These are phyloP conservation scores for Fraxinus excelsior DNA, from an alignment of 257 asterid species.

Conservation along the genomic window DNA sequence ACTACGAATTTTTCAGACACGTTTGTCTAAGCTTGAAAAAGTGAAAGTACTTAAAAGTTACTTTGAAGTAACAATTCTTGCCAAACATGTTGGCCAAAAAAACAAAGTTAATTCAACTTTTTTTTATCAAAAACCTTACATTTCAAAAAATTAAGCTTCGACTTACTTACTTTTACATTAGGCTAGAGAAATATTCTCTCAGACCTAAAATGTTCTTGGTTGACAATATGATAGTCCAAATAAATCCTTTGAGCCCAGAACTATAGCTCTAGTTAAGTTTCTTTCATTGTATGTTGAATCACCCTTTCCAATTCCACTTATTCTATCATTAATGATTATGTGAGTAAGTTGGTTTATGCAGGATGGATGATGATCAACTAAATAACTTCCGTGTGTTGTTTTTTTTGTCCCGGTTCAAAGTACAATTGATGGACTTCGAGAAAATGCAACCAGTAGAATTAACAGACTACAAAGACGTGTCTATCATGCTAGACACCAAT, in stretches of 20 bases:
- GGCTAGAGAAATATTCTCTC: neutral
- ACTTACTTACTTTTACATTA: too few relatives aligned
- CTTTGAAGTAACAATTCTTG: too few relatives aligned
- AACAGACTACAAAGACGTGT: slow-evolving; percentile 78
- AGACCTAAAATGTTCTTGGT: neutral
- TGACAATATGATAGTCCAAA: neutral
- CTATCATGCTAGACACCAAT: slow-evolving; percentile 72
- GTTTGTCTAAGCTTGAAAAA: too few relatives aligned
- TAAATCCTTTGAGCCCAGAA: neutral
- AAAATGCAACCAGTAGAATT: slow-evolving; percentile 75
- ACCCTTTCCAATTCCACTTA: neutral
- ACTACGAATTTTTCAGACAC: too few relatives aligned
- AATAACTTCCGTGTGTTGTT: neutral
- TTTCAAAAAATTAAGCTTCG: too few relatives aligned
- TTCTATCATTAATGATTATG: neutral
- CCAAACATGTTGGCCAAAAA: too few relatives aligned
- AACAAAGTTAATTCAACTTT: too few relatives aligned
- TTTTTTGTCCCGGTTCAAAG: slow-evolving; percentile 56
- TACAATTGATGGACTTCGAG: slow-evolving; percentile 74
- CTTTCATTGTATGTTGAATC: neutral
- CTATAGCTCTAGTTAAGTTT: neutral
- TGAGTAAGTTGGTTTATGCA: neutral
- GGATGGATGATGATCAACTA: neutral
- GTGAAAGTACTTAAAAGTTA: too few relatives aligned
- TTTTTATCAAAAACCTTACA: too few relatives aligned